These are phyloP conservation scores for Mycena sp. DNA, from an alignment of 1,284 basidiomycete species.

Conservation along the genomic window DNA sequence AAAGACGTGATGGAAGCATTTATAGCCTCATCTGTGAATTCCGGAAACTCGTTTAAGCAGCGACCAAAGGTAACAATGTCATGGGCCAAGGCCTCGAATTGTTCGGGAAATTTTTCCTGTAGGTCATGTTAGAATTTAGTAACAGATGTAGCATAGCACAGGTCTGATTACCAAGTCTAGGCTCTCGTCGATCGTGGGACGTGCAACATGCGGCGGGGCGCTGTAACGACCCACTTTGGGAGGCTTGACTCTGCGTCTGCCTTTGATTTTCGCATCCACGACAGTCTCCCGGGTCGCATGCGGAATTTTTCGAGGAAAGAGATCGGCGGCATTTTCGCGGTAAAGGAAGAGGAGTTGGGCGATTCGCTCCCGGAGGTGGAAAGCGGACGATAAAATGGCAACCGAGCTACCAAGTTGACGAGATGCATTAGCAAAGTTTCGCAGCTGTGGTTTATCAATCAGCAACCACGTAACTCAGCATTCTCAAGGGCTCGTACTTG, in stretches of 20 bases:
- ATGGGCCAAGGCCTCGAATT: constrained; percentile 65
- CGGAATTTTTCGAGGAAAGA: constrained; percentile 71
- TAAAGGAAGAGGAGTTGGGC: constrained; percentile 73
- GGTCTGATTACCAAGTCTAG: constrained; percentile 52
- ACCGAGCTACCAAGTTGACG: constrained; percentile 78
- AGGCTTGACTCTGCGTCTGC: constrained; percentile 42
- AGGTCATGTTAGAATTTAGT: background rate
- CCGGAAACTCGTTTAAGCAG: constrained; percentile 78
- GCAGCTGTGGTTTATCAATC: constrained; percentile 55
- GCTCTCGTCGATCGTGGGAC: constrained; percentile 61
- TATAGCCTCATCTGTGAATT: constrained; percentile 76
- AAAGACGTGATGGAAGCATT: constrained; percentile 73
- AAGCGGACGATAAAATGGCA: constrained; percentile 75
- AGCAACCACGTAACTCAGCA: background rate
- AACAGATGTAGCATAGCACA: too few species aligned
- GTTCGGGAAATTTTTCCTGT: constrained; percentile 66
- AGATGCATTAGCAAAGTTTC: constrained; percentile 78
- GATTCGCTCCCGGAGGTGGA: constrained; percentile 71
- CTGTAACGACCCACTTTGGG: constrained; percentile 35
- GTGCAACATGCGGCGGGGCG: constrained; percentile 55
- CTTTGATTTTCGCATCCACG: constrained; percentile 44
- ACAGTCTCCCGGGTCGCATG: constrained; percentile 54
- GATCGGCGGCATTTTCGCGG: constrained; percentile 73
- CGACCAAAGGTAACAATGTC: constrained; percentile 72
- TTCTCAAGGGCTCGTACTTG: constrained; percentile 52